These are phyloP conservation scores for Leccinum incarnatum DNA, from an alignment of 768 basidiomycete genomes.

Conservation along the genomic window DNA sequence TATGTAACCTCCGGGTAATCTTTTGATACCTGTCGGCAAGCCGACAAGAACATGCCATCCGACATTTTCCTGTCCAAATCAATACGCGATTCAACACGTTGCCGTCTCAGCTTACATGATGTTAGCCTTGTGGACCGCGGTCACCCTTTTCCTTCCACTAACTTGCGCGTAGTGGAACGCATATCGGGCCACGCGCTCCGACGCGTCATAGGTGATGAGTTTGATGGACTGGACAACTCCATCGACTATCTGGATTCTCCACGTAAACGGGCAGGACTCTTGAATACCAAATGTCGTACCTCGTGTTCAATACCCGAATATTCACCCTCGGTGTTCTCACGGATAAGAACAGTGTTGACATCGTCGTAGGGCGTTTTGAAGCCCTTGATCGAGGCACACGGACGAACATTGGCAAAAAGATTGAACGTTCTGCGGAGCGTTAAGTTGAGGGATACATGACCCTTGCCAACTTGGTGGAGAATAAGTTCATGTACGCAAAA, in stretches of 20 bases:
- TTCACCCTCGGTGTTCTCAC: slow-evolving; percentile 99
- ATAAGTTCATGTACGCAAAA: slow-evolving; percentile 13
- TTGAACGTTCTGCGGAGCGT: slow-evolving; percentile 97
- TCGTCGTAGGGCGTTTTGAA: slow-evolving; percentile 99
- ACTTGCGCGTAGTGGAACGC: slow-evolving; percentile 97
- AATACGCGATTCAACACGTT: slow-evolving; percentile 9
- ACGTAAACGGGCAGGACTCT: slow-evolving; percentile 13
- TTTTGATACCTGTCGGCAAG: slow-evolving; percentile 93
- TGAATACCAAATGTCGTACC: slow-evolving; percentile 41
- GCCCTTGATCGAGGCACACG: slow-evolving; percentile 92
- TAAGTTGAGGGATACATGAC: slow-evolving; percentile 96
- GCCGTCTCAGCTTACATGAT: slow-evolving; percentile 72
- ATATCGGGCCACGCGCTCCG: slow-evolving; percentile 96
- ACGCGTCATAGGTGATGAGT: slow-evolving; percentile 98
- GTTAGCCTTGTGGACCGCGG: slow-evolving; percentile 99
- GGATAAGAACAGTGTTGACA: slow-evolving; percentile 96
- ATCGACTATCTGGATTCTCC: slow-evolving; percentile 69
- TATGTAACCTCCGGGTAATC: slow-evolving; percentile 92
- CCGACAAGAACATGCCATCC: slow-evolving; percentile 98
- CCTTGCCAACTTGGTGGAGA: slow-evolving; percentile 81
- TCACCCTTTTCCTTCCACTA: slow-evolving; percentile 85
- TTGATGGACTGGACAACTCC: slow-evolving; percentile 99
- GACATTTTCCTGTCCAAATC: slow-evolving; percentile 87
- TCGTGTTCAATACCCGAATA: slow-evolving; percentile 99
- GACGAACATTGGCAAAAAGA: slow-evolving; percentile 97